phyloP scores from a whole-genome alignment of 371 early-diverging fungal species.

The Cokeromyces recurvatus region DNA sequence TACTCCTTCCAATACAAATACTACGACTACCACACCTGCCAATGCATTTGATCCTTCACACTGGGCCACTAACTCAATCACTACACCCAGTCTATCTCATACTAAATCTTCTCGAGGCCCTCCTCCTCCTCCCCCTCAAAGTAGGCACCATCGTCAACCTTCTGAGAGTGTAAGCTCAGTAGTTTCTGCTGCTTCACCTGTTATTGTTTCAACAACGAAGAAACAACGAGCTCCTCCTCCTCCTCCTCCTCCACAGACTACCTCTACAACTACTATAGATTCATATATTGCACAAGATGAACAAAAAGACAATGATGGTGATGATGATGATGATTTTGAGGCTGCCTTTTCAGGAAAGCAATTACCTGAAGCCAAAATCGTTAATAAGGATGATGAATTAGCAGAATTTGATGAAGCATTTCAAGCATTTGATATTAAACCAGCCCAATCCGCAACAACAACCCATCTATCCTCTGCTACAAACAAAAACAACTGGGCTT shows the following conservation, averaged over 20 bases:
- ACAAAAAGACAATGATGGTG: constrained; percentile 2
- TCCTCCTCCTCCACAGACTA: constrained; percentile 4
- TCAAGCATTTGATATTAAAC: constrained; percentile 7
- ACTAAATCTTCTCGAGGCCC: constrained; percentile 20
- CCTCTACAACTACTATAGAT: not conserved
- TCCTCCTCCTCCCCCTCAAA: constrained; percentile 46
- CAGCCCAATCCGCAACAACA: not conserved
- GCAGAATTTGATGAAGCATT: constrained; percentile 46
- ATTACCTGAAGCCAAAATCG: constrained; percentile 31
- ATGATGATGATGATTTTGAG: constrained; percentile 29
- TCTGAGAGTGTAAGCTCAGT: constrained; percentile 25
- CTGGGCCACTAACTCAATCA: constrained; percentile 18
- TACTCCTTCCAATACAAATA: not conserved
- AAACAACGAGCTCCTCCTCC: constrained; percentile 13
- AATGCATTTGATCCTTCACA: constrained; percentile 20
- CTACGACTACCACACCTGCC: constrained; percentile 2
- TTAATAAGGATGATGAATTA: constrained; percentile 19
- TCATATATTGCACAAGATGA: not conserved
- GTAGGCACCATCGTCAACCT: constrained; percentile 34
- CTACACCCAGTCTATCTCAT: constrained; percentile 6
- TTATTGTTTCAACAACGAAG: constrained; percentile 10
- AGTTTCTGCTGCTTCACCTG: constrained; percentile 19
- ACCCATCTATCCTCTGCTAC: constrained; percentile 1
- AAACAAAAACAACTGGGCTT: constrained; percentile 33
- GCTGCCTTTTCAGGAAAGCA: constrained; percentile 30